Base-by-base conservation (phyloP, 2,329 filamentous ascomycete genomes). In the Apiospora hydei region DNA sequence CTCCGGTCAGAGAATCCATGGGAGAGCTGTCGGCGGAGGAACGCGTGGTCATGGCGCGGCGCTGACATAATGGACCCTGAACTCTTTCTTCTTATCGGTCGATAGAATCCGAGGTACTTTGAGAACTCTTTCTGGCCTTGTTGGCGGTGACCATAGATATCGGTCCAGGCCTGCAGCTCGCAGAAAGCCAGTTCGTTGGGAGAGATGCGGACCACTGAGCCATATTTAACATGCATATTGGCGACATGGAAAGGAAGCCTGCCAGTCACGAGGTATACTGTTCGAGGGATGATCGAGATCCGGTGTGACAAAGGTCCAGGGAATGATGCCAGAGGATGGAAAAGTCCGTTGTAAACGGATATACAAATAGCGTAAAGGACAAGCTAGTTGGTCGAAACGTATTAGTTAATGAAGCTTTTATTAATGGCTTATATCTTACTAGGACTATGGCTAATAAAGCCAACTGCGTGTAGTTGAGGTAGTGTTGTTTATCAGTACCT, bases 101-200 rank as follows among this genome's bases (percentile, higher is more conserved):
- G 74, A 71, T 82, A 83, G 34, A 81, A 80, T 1, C 75, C 67
- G 69, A 71, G 75, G 43, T 67, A 67, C 74, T 83, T 83, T 26
- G 74, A 67, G 43, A 82, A 77, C 70, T 83, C 81, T 10, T 72
- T 71, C 41, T 74, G 74, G 14, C 77, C 77, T 16, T 75, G 75
- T 67, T 72, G 72, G 53, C 80, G 79, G 73, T 83, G 81, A 41
- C 83, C 82, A 73, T 83, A 83, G 69, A 84, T 83, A 67, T 84
- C 83, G 69, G 78, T 78, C 82, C 82, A 84, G 3, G 83, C 82
- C 47, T 80, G 76, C 0, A 81, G 74, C 81, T 82, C 72, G 34
- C 77, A 78, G 74, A 82, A 86, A 2, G 81, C 81, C 44, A 87
- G 77, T 74, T 86, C 83, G 68, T 83, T 78, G 4, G 85, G 84